Base-by-base conservation (phyloP, 306 rosid species). In the Cicer chorassanicum region DNA sequence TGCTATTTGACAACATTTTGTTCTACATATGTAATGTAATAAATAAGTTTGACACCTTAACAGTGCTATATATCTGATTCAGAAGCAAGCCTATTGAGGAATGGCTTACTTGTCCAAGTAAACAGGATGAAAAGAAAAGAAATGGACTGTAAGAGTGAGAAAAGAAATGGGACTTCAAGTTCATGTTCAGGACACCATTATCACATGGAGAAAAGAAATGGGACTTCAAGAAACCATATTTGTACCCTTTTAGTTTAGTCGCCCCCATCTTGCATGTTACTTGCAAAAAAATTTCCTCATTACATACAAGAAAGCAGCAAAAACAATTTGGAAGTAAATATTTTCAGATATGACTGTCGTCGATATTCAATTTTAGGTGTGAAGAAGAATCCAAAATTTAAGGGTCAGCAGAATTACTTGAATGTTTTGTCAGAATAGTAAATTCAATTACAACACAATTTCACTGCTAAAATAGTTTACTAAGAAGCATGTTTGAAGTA, bases 401-500 rank as follows among this genome's bases (percentile, higher is more conserved):
- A 8, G 53, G 44, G 9, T 50, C 66, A 14, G 14, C 18, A 24
- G 40, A 44, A 29, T 43, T 15, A 16, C 49, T n/a, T 65, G 18
- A 21, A 62, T 14, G 57, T 42, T 71, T 21, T 55, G 74, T 8
- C 15, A 51, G 72, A 48, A 76, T 54, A n/a, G 8, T 38, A 68
- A 36, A 46, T 12, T 67, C 51, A 55, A 43, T 1, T 16, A 39
- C 29, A 48, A 16, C 14, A 24, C 16, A 73, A 60, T 8, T 15
- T 55, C 34, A 8, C 36, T 8, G 2, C 15, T 45, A 60, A 73
- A 43, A 59, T n/a, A 24, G 34, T 42, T 44, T 44, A 59, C 68
- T 43, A 44, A 43, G 44, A 57, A 8, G 34, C 43, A n/a, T n/a
- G 11, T 8, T 62, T 48, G 11, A 24, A 6, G 41, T 29, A 24